Evolutionary conservation across 345 rosid genomes (phyloP).

Genomic region (Salix dunnii): DNA sequence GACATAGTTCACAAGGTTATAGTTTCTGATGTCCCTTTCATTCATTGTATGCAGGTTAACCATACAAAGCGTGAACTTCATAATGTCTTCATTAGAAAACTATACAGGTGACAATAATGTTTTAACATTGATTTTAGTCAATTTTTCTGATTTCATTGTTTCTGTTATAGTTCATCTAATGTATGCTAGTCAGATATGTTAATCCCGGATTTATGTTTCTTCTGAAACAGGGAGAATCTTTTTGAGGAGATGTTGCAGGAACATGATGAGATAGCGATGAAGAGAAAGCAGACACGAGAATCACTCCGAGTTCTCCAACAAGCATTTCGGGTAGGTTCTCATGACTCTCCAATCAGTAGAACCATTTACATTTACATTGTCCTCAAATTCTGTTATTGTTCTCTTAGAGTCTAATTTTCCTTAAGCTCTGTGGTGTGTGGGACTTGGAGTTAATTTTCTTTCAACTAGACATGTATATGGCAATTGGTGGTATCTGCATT

Average conservation of each 20-base stretch:
- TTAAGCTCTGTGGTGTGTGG: neutral
- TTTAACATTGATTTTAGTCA: neutral
- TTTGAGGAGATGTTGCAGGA: conserved; percentile 99
- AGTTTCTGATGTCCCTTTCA: neutral
- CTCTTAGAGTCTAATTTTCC: neutral
- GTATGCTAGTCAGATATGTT: neutral
- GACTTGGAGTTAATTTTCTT: neutral
- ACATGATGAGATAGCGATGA: conserved; percentile 79
- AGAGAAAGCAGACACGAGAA: conserved; percentile 83
- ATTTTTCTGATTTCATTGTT: neutral
- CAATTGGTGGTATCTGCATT: neutral
- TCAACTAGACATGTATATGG: neutral
- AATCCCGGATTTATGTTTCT: conserved; percentile 5
- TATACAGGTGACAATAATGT: conserved; percentile 62
- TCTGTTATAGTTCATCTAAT: neutral
- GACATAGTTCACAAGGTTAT: neutral
- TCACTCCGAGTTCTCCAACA: conserved; percentile 84
- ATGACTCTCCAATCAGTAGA: neutral
- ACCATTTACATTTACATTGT: neutral
- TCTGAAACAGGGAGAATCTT: conserved; percentile 71
- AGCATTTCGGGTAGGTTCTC: conserved; percentile 72
- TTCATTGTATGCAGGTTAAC: conserved; percentile 54
- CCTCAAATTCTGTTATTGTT: neutral
- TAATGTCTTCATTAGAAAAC: conserved; percentile 88
- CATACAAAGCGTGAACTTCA: conserved; percentile 96